These are phyloP conservation scores for Metschnikowia kofuensis DNA, from an alignment of 805 yeast genomes.

Conservation along the genomic window DNA sequence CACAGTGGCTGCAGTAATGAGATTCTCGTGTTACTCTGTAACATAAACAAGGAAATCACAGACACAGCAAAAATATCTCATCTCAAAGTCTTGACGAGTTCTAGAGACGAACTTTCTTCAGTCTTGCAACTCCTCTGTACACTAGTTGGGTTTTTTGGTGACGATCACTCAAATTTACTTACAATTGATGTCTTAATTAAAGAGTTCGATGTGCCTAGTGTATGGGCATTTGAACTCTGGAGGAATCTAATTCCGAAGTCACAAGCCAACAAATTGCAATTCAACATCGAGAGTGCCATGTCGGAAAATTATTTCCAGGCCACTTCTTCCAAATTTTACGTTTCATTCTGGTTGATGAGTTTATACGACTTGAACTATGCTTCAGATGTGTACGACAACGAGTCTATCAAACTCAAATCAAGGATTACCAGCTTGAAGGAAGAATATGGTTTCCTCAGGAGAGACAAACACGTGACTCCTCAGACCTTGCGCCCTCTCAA, in stretches of 20 bases:
- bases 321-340: conserved; percentile 28
- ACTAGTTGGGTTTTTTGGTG: conserved; percentile 51
- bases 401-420: conserved; percentile 38
- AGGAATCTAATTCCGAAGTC: conserved; percentile 41
- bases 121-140: conserved; percentile 66
- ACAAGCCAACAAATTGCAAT: conserved; percentile 16
- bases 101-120: conserved; percentile 67
- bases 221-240: conserved; percentile 82
- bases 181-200: conserved; percentile 40
- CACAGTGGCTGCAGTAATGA: conserved; percentile 52
- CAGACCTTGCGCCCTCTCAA: conserved; percentile 22
- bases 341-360: conserved; percentile 67
- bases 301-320: conserved; percentile 10
- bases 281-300: conserved; percentile 6
- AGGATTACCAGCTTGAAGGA: conserved; percentile 34
- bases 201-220: conserved; percentile 45
- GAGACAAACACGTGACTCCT: conserved; percentile 20
- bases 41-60: conserved; percentile 40
- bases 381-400: conserved; percentile 47
- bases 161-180: conserved; percentile 30
- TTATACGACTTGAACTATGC: conserved; percentile 67
- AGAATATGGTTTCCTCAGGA: conserved; percentile 28
- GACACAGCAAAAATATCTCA: conserved; percentile 36
- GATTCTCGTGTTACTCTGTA: conserved; percentile 61
- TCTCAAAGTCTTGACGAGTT: conserved; percentile 67